Conservation (phyloP, 176 grass and related monocot genomes). For the Oryza glumipatula region DNA sequence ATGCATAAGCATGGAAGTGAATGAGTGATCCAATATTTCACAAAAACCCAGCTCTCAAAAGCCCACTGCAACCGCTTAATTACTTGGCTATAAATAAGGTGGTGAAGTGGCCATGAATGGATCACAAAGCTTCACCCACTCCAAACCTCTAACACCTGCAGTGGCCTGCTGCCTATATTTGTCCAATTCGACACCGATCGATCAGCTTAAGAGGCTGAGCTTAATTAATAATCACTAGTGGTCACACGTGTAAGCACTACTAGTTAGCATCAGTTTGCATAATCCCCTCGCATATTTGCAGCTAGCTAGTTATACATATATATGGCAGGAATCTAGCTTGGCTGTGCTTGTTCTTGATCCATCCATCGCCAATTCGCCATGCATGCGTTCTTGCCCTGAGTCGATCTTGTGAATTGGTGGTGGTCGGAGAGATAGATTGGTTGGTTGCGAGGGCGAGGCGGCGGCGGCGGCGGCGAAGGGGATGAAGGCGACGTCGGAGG, state of each 20-base stretch:
- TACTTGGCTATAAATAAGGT: background rate
- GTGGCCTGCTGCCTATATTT: background rate
- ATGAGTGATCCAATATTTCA: too few species aligned
- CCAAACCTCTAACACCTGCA: background rate
- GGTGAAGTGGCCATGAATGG: background rate
- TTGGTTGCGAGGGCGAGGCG: background rate
- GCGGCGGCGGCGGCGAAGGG: background rate
- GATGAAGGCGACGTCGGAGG: slow-evolving; percentile 60
- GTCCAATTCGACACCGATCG: background rate
- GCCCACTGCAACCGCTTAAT: background rate
- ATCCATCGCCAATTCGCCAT: background rate
- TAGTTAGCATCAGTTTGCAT: background rate
- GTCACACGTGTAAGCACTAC: background rate
- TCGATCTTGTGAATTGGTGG: background rate
- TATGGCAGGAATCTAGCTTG: background rate
- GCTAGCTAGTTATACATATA: background rate
- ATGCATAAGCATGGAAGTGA: too few species aligned
- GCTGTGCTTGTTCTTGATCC: background rate
- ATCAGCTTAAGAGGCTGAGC: background rate
- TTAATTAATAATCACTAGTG: too few species aligned
- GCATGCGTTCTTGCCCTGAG: background rate
- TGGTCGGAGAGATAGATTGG: background rate
- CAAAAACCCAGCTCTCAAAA: background rate
- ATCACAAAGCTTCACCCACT: background rate
- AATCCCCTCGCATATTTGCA: background rate